Base-by-base conservation (phyloP, 2,329 filamentous ascomycete genomes). In the Colletotrichum sublineola region DNA sequence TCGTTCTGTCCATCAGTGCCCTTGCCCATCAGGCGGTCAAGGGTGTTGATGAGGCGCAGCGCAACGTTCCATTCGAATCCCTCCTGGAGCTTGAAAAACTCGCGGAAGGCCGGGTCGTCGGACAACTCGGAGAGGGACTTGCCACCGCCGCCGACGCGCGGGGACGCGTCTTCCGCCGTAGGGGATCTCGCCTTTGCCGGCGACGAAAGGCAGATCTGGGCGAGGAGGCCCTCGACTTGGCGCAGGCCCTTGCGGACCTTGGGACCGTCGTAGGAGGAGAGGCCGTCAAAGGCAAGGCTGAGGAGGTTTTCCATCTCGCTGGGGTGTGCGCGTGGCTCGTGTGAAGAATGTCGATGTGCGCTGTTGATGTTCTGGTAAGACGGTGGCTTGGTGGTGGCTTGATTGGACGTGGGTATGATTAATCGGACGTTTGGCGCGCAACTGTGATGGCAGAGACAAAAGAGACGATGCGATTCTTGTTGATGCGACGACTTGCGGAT, bases 41-140 rank as follows among this genome's bases (percentile, higher is more conserved):
- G 89, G 68, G 94, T 97, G 65, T 92, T 91, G 74, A 97, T 92
- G 73, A 98, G 87, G 73, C 95, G 91, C 83, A 94, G 91, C 18
- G 94, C 92, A 67, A 98, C 94, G 84, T 99, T 99, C 93, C 95
- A 98, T 84, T 98, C 94, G 80, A 99, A 99, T 3, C 95, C 94
- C 79, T 98, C 95, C 82, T 99, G 96, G 75, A 98, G 82, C 81
- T 97, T 94, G 86, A 97, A 98, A 85, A 98, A 98, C 82, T 98
- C 95, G 76, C 94, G 88, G 80, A 98, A 98, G 29, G 95, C 96
- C 29, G 93, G 94, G 81, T 98, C 96, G 75, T 92, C 89, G 63
- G 89, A 88, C 74, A 98, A 84, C 69, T 94, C 91, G 31, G 85
- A 84, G 62, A 97, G 87, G 18, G 87, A 86, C 82, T 94, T 95